Conservation (phyloP, 345 rosid species). For the Boechera retrofracta region DNA sequence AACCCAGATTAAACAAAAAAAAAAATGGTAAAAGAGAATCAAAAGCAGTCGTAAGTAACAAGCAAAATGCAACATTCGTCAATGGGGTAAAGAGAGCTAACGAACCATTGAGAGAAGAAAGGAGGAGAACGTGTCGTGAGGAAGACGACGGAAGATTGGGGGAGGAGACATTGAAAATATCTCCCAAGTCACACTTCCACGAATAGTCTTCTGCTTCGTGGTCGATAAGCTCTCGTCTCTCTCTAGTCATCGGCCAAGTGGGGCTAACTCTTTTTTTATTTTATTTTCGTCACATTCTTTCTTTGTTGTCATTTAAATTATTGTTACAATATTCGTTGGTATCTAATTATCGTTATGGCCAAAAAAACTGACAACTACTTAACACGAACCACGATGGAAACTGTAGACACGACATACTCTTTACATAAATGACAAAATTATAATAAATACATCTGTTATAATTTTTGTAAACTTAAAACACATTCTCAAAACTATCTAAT, state of each 20-base stretch:
- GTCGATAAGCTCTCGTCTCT: constrained; percentile 18
- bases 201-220: constrained; percentile 41
- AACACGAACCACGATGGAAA: constrained; percentile 5
- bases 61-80: constrained; percentile 40
- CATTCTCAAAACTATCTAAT: not conserved
- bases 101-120: constrained; percentile 39
- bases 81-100: not conserved
- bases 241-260: constrained; percentile 34
- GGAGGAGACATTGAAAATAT: constrained; percentile 43
- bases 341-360: not conserved
- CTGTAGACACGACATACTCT: not conserved
- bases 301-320: too few relatives aligned
- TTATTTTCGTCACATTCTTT: not conserved
- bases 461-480: not conserved
- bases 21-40: not conserved
- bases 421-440: not conserved
- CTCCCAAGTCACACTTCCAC: constrained; percentile 19
- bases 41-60: constrained; percentile 35
- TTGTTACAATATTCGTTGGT: not conserved
- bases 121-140: constrained; percentile 38
- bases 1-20: constrained; percentile 18
- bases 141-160: constrained; percentile 31
- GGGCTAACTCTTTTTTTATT: not conserved
- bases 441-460: not conserved
- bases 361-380: constrained; percentile 1